These are phyloP conservation scores for Chaetomium olivaceum DNA, from an alignment of 2,329 filamentous ascomycete genomes.

Conservation along the genomic window DNA sequence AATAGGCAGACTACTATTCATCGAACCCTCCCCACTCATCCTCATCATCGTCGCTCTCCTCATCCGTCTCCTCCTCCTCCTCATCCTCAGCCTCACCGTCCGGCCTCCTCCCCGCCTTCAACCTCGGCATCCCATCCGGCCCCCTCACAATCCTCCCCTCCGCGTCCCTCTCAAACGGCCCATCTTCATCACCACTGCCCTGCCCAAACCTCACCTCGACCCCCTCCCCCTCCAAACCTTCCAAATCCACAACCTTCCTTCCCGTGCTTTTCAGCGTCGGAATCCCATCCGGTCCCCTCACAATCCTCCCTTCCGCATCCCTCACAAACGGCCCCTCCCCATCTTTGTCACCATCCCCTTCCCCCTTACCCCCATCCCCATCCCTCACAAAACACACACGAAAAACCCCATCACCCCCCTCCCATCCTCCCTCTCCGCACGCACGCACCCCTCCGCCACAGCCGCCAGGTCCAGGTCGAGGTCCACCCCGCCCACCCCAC, in stretches of 20 bases:
- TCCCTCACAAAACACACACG: constrained; percentile 78
- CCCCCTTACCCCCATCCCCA: not conserved
- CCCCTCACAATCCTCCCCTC: constrained; percentile 37
- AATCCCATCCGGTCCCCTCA: constrained; percentile 37
- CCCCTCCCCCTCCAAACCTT: constrained; percentile 6
- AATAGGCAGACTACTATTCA: constrained; percentile 15
- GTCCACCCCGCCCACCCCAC: constrained; percentile 50
- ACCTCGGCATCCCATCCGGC: constrained; percentile 35
- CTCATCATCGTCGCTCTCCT: constrained; percentile 2
- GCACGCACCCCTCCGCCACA: constrained; percentile 73
- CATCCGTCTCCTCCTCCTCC: constrained; percentile 21
- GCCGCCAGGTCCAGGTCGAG: too few relatives aligned
- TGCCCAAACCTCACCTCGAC: constrained; percentile 17
- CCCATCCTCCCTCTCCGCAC: constrained; percentile 77
- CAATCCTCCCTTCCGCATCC: constrained; percentile 36
- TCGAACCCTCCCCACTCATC: constrained; percentile 29
- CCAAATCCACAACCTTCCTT: constrained; percentile 26
- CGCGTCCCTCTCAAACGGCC: constrained; percentile 37
- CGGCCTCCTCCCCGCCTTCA: constrained; percentile 24
- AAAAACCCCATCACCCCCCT: constrained; percentile 95
- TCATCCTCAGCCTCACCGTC: constrained; percentile 18
- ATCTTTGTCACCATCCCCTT: constrained; percentile 10
- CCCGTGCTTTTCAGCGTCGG: constrained; percentile 36
- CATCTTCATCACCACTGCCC: constrained; percentile 30
- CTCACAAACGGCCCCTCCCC: constrained; percentile 36